Conservation (phyloP, 306 rosid species). For the Betula pendula region DNA sequence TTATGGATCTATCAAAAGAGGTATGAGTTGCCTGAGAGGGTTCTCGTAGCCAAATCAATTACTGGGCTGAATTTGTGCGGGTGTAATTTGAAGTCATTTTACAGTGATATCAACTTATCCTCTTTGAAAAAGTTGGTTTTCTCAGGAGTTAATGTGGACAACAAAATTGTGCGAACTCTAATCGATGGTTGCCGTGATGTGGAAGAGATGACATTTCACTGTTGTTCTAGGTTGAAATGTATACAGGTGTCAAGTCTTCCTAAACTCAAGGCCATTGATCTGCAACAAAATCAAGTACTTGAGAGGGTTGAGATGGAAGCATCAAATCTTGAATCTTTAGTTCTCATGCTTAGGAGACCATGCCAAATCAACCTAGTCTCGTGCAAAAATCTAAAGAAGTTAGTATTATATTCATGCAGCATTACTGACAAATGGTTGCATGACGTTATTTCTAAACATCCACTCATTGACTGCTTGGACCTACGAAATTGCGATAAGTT, state of each 20-base stretch:
- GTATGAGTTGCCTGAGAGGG: too few relatives aligned
- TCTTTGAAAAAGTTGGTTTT: neutral
- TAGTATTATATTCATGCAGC: neutral
- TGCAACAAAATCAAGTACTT: neutral
- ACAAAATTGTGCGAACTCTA: neutral
- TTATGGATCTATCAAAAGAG: too few relatives aligned
- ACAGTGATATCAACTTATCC: neutral
- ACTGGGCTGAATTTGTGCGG: constrained; percentile 5
- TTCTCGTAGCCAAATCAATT: constrained; percentile 8
- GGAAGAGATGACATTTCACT: neutral
- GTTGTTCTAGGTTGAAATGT: neutral
- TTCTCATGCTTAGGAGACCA: too few relatives aligned
- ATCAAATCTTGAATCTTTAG: neutral
- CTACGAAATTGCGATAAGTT: constrained; percentile 16
- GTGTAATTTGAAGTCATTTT: neutral
- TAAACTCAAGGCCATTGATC: neutral
- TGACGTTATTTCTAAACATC: constrained; percentile 21
- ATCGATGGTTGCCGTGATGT: neutral
- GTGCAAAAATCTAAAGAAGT: constrained; percentile 12
- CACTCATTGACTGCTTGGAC: constrained; percentile 32
- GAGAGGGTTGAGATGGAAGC: neutral
- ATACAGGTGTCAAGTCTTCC: neutral
- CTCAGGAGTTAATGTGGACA: neutral
- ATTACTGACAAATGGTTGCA: constrained; percentile 26
- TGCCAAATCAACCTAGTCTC: too few relatives aligned